Conservation (phyloP, 1,139 yeast species). For the Saccharomyces hybrid region DNA sequence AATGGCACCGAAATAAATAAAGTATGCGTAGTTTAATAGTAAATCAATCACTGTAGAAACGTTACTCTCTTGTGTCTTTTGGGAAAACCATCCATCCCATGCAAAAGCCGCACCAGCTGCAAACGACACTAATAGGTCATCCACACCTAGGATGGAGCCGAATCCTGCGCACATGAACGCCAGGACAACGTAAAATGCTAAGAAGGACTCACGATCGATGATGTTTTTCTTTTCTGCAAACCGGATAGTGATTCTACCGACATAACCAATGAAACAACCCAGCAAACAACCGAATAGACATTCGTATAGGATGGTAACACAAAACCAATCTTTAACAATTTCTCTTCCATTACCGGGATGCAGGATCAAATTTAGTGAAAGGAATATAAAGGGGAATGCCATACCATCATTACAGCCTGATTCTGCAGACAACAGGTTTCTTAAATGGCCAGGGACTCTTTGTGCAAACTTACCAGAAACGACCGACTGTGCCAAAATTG, state of each 20-base stretch:
- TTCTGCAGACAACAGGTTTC: constrained; percentile 85
- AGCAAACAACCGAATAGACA: constrained; percentile 77
- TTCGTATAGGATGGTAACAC: constrained; percentile 75
- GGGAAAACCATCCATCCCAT: constrained; percentile 93
- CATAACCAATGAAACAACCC: constrained; percentile 72
- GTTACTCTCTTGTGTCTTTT: constrained; percentile 82
- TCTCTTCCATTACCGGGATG: constrained; percentile 55
- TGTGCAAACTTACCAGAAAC: constrained; percentile 97
- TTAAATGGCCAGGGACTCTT: constrained; percentile 92
- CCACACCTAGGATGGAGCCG: constrained; percentile 87
- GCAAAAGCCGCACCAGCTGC: constrained; percentile 96
- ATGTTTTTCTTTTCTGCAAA: constrained; percentile 68
- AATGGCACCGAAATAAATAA: constrained; percentile 89
- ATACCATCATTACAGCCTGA: constrained; percentile 97
- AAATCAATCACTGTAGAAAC: constrained; percentile 90
- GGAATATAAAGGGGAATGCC: constrained; percentile 91
- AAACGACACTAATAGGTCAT: constrained; percentile 85
- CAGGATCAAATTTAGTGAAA: constrained; percentile 61
- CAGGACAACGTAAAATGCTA: constrained; percentile 80
- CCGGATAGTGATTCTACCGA: constrained; percentile 56
- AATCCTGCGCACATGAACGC: constrained; percentile 89
- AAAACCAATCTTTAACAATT: constrained; percentile 79
- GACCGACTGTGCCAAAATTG: constrained; percentile 95
- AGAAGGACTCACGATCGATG: constrained; percentile 88
- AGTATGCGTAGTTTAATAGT: constrained; percentile 74